Evolutionary conservation across 352 stramenopile species (phyloP).

Genomic region (Globisporangium carolinianum): DNA sequence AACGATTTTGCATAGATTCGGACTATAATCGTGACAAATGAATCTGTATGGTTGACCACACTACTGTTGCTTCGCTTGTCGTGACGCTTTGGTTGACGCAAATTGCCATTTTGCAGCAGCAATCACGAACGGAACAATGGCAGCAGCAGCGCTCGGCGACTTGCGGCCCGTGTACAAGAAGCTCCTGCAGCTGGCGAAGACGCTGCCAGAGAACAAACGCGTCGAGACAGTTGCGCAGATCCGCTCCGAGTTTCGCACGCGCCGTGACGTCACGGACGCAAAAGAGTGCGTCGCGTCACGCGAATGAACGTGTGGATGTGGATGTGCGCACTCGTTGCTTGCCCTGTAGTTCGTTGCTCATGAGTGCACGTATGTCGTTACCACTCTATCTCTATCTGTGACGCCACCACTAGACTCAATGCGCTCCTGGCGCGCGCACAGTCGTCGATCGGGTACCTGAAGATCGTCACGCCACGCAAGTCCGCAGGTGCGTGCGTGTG

Average conservation of each 20-base stretch:
- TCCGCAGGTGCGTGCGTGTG: conserved; percentile 29
- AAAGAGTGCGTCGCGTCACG: conserved; percentile 42
- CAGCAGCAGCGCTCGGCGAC: conserved; percentile 20
- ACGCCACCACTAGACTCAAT: conserved; percentile 31
- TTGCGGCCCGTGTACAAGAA: conserved; percentile 83
- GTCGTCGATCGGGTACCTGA: conserved; percentile 77
- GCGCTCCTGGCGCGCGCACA: conserved; percentile 70
- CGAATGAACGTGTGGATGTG: background rate
- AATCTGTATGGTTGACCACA: too few species aligned
- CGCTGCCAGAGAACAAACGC: conserved; percentile 61
- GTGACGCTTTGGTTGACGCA: background rate
- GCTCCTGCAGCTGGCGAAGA: conserved; percentile 71
- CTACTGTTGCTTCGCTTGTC: too few species aligned
- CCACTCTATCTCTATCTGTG: too few species aligned
- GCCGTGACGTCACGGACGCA: conserved; percentile 47
- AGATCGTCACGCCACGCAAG: conserved; percentile 78
- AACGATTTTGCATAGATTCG: too few species aligned
- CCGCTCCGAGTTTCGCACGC: conserved; percentile 63
- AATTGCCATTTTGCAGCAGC: background rate
- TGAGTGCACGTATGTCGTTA: background rate
- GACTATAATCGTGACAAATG: too few species aligned
- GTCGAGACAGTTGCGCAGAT: conserved; percentile 64
- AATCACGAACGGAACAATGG: conserved; percentile 13
- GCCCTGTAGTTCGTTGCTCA: background rate
- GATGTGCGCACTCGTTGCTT: background rate